Evolutionary conservation across 306 rosid genomes (phyloP).

Genomic region (Elaeagnus macrophylla): DNA sequence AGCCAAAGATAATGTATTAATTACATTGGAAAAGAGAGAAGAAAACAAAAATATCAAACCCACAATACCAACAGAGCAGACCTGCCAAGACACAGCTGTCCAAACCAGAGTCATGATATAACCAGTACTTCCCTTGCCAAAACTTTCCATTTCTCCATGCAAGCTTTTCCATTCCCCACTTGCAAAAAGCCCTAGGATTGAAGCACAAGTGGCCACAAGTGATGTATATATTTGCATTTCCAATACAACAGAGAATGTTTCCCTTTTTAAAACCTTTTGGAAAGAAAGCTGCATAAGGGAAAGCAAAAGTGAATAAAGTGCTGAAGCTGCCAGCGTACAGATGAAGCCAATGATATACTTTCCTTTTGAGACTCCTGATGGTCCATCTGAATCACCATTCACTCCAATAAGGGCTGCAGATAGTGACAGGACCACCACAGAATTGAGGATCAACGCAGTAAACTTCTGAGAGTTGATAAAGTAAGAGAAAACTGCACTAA

Average conservation of each 20-base stretch:
- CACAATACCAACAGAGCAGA: constrained; percentile 84
- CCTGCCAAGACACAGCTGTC: constrained; percentile 79
- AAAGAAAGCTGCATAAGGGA: constrained; percentile 81
- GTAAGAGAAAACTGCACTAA: constrained; percentile 76
- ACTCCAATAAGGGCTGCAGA: constrained; percentile 69
- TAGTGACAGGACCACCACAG: constrained; percentile 55
- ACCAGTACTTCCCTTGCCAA: constrained; percentile 44
- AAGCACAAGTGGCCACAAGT: constrained; percentile 57
- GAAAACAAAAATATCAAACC: constrained; percentile 78
- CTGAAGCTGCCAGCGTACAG: constrained; percentile 44
- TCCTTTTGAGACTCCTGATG: constrained; percentile 34
- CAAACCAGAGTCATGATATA: constrained; percentile 70
- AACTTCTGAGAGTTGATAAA: constrained; percentile 78
- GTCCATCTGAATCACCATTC: constrained; percentile 47
- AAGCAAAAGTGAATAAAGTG: constrained; percentile 65
- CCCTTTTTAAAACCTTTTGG: constrained; percentile 53
- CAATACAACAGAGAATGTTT: constrained; percentile 73
- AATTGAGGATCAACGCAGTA: constrained; percentile 47
- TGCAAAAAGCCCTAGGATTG: constrained; percentile 55
- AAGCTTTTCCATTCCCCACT: constrained; percentile 73
- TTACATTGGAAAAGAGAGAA: constrained; percentile 84
- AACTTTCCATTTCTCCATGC: constrained; percentile 60
- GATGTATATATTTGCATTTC: constrained; percentile 94
- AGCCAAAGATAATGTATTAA: constrained; percentile 77
- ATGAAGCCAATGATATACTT: constrained; percentile 55